Evolutionary conservation across 2,329 filamentous ascomycete genomes (phyloP), one percentile per base, ranked within the genome.

Genomic region (Alternaria incomplexa): DNA sequence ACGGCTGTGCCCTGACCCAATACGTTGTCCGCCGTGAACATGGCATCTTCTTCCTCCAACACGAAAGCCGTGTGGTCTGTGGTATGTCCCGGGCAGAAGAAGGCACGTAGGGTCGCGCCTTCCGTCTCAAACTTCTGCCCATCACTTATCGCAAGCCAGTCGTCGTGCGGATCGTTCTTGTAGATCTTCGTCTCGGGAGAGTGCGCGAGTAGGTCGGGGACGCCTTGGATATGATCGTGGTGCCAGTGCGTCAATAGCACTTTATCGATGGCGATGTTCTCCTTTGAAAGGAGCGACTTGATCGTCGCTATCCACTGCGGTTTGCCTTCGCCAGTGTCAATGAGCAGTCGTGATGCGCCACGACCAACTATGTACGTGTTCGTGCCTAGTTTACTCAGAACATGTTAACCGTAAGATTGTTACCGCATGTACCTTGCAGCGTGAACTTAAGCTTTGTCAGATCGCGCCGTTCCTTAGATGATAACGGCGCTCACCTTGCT

Each of bases 311-410:
- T 85, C 95, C 95, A 99, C 32, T 87, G 85, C 3, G 89, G 87
- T 61, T 84, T 87, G 50, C 95, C 96, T 79, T 97, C 91, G 52
- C 92, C 96, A 0, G 94, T 97, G 81, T 99, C 96, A 74, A 99
- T 89, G 22, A 99, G 87, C 62, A 98, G 85, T 10, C 96, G 89
- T 7, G 83, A 81, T 6, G 83, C 78, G 4, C 94, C 95, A 7
- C 87, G 89, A 62, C 96, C 96, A 62, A 99, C 76, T 17, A 99
- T 86, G 79, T 99, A 99, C 32, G 96, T 99, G 80, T 99, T 99
- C 70, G 96, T 97, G 65, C 93, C 85, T 87, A 69, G 86, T 73
- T 22, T 30, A n/a, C 5, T 58, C 66, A 75, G 71, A 28, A 61
- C 20, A n/a, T 44, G 26, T 25, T 12, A 17, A 12, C 36, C 17